A percentile compares a stretch with the other conserved stretches of the same genome.
Evolutionary conservation across 116 monocot species (phyloP).

Genomic region (Zostera marina): DNA sequence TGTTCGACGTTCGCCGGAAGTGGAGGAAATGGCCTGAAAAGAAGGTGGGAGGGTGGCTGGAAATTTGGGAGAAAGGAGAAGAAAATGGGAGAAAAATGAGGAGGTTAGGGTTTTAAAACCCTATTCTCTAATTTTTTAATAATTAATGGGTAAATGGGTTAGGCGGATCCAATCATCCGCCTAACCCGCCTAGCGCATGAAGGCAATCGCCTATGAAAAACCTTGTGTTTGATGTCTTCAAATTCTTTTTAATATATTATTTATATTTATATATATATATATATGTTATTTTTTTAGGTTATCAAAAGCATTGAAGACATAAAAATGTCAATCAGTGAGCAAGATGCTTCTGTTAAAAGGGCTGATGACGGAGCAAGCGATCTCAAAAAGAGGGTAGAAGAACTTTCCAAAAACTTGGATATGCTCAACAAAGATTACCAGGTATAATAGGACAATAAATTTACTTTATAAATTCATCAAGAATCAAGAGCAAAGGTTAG

Average conservation of each 20-base stretch:
- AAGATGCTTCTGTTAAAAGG: slow-evolving; percentile 47
- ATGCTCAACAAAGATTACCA: slow-evolving; percentile 66
- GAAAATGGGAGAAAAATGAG: no score
- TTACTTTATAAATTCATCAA: background rate
- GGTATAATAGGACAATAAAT: slow-evolving; percentile 20
- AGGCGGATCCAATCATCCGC: no score
- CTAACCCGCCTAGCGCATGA: no score
- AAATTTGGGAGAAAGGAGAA: no score
- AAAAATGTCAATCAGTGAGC: slow-evolving; percentile 57
- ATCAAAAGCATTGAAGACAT: slow-evolving; percentile 54
- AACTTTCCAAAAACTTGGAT: slow-evolving; percentile 56
- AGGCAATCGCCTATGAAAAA: no score
- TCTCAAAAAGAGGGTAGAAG: slow-evolving; percentile 51
- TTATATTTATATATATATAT: no score
- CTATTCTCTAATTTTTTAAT: background rate
- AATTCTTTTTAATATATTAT: background rate
- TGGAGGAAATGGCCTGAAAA: no score
- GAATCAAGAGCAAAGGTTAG: no score
- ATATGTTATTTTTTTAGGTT: background rate
- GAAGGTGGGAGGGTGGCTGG: no score
- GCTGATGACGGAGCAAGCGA: slow-evolving; percentile 65
- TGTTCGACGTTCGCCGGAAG: no score
- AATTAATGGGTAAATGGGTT: no score
- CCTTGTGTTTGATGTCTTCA: background rate
- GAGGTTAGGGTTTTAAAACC: no score